Evolutionary conservation across 2,329 filamentous ascomycete species (phyloP).

Genomic region (Cercospora janseana): DNA sequence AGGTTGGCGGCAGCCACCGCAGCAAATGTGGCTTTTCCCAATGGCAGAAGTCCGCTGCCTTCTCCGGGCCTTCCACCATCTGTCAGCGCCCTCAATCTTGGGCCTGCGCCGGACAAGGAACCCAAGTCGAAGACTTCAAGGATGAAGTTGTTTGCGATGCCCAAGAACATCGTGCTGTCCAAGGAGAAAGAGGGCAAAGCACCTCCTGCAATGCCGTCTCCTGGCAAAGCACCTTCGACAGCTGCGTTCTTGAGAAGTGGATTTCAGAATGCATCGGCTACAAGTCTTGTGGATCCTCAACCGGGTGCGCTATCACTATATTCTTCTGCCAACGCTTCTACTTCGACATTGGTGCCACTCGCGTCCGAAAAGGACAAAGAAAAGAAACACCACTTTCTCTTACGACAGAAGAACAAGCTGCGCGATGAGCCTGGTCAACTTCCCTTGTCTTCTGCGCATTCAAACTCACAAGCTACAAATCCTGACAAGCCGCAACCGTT

Average conservation of each 20-base stretch:
- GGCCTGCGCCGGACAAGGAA: slow-evolving; percentile 52
- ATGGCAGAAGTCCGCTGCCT: slow-evolving; percentile 52
- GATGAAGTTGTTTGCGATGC: slow-evolving; percentile 72
- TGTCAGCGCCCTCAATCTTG: slow-evolving; percentile 17
- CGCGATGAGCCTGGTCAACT: slow-evolving; percentile 65
- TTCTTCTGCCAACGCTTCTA: slow-evolving; percentile 71
- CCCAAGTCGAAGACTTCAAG: slow-evolving; percentile 68
- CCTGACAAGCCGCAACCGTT: slow-evolving; percentile 71
- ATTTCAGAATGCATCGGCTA: slow-evolving; percentile 66
- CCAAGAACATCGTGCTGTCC: slow-evolving; percentile 70
- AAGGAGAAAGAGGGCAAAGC: slow-evolving; percentile 64
- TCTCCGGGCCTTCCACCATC: slow-evolving; percentile 40
- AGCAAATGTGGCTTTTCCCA: slow-evolving; percentile 70
- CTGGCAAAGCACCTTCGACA: slow-evolving; percentile 40
- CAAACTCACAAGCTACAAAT: slow-evolving; percentile 73
- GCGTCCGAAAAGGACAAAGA: slow-evolving; percentile 64
- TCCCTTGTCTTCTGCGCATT: slow-evolving; percentile 71
- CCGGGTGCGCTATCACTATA: slow-evolving; percentile 64
- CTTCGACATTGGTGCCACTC: slow-evolving; percentile 69
- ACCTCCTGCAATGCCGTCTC: slow-evolving; percentile 68
- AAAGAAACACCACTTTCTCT: slow-evolving; percentile 76
- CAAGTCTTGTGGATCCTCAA: slow-evolving; percentile 62
- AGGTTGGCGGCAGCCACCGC: slow-evolving; percentile 67
- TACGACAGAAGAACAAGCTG: slow-evolving; percentile 74
- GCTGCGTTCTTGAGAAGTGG: slow-evolving; percentile 65